Percentiles rank a stretch among this genome's conserved stretches.
Conservation (phyloP, 768 basidiomycete genomes). For the Agrocybe pediades region DNA sequence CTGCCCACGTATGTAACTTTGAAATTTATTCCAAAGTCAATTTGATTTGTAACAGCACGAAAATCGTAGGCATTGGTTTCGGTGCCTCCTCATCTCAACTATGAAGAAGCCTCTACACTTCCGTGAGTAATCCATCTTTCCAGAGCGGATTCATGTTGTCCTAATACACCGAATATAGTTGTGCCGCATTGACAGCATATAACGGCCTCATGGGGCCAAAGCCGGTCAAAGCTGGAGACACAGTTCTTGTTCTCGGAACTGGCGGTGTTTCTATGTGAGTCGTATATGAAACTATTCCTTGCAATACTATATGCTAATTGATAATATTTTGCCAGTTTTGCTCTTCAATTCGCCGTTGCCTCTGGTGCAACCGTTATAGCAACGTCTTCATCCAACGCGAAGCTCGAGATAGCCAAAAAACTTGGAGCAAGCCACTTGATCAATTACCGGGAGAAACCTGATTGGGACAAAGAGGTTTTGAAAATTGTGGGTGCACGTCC, state of each 20-base stretch:
- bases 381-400: conserved; percentile 68
- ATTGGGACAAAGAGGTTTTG: conserved; percentile 58
- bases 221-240: conserved; percentile 59
- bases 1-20: conserved; percentile 19
- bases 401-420: conserved; percentile 52
- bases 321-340: conserved; percentile 39
- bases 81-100: conserved; percentile 57
- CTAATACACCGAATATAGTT: conserved; percentile 22
- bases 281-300: neutral
- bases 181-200: conserved; percentile 67
- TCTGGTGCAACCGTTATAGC: conserved; percentile 65
- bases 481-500: conserved; percentile 35
- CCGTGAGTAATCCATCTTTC: no score
- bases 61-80: conserved; percentile 43
- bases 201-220: conserved; percentile 51
- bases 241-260: conserved; percentile 59
- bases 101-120: conserved; percentile 65
- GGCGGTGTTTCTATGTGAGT: conserved; percentile 57
- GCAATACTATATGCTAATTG: neutral
- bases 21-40: neutral
- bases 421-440: conserved; percentile 58
- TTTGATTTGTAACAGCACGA: neutral
- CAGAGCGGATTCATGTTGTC: no score
- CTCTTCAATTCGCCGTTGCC: conserved; percentile 59
- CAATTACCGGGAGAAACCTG: conserved; percentile 58